Evolutionary conservation across 306 rosid species (phyloP).

Genomic region (Inga oerstediana): DNA sequence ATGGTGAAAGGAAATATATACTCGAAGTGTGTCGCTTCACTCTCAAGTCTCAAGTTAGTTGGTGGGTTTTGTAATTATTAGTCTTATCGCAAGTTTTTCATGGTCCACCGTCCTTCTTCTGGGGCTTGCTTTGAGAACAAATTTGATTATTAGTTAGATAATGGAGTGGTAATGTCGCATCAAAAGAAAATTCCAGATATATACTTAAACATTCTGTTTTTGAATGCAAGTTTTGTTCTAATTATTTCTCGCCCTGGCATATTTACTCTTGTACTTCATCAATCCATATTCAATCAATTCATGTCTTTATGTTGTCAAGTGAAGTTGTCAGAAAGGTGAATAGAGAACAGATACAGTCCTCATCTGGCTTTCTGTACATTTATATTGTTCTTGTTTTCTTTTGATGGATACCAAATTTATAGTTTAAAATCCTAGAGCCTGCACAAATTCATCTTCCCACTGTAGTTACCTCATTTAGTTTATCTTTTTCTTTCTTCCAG

Average conservation of each 20-base stretch:
- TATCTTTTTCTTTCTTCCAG: background rate
- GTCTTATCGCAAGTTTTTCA: background rate
- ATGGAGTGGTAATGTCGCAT: background rate
- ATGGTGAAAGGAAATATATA: background rate
- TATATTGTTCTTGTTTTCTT: background rate
- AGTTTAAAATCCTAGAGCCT: background rate
- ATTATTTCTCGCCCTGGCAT: background rate
- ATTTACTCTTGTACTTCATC: background rate
- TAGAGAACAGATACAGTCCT: background rate
- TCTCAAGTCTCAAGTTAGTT: slow-evolving; percentile 4
- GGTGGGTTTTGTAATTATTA: slow-evolving; percentile 5
- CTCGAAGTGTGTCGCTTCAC: background rate
- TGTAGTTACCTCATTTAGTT: too few species aligned
- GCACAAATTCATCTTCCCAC: background rate
- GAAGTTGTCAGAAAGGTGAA: background rate
- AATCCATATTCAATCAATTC: background rate
- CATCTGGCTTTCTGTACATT: background rate
- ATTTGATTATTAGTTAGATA: background rate
- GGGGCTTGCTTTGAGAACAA: background rate
- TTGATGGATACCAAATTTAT: background rate
- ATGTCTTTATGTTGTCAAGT: background rate
- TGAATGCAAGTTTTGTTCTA: background rate
- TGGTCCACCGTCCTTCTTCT: background rate
- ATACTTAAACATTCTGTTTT: background rate
- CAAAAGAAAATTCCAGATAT: background rate